Evolutionary conservation across 805 yeast genomes (phyloP), one percentile per base, ranked within the genome.

Genomic region (Peterozyma toletana): DNA sequence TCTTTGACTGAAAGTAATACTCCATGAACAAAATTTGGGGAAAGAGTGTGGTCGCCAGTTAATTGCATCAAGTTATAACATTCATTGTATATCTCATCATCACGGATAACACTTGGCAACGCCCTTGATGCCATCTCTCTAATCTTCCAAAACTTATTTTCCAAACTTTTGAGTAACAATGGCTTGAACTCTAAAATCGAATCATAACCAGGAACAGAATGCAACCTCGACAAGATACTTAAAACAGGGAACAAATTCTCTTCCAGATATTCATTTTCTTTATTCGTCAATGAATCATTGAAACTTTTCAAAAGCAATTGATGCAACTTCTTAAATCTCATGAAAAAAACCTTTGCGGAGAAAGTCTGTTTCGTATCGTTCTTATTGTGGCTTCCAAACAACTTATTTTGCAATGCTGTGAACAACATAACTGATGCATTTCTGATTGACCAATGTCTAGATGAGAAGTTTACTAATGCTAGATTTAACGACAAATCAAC

Each of bases 351-450:
- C 40, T 83, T 68, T 0, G 93, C 83, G 21, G 82, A 70, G 47
- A 68, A 54, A 9, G 60, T 56, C 43, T 68, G 66, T 38, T 69
- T 70, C 11, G 71, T 75, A 21, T 21, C 27, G 7, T 21, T 21
- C 27, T 21, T 21, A 21, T 21, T 21, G 7, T 21, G 4, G 27
- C 27, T 21, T 1, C 95, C 95, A 62, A 91, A 90, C 5, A 93
- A 56, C 47, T 91, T 71, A 47, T 82, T 83, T 54, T 87, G 93
- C 36, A 91, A 62, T 0, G 96, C 80, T 1, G 95, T 82, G 58
- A 89, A 91, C 35, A 91, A 68, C 98, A 91, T 93, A 15, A 90
- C 84, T 0, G 96, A 88, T 60, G 97, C 87, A 58, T 91, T 91
- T 56, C 96, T 72, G 27, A 91, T 73, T 0, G 96, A 80, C 98